A percentile compares a stretch with the other conserved stretches of the same genome.
These are phyloP conservation scores for Antarctomyces pellizariae DNA, from an alignment of 495 filamentous ascomycete genomes.

Conservation along the genomic window DNA sequence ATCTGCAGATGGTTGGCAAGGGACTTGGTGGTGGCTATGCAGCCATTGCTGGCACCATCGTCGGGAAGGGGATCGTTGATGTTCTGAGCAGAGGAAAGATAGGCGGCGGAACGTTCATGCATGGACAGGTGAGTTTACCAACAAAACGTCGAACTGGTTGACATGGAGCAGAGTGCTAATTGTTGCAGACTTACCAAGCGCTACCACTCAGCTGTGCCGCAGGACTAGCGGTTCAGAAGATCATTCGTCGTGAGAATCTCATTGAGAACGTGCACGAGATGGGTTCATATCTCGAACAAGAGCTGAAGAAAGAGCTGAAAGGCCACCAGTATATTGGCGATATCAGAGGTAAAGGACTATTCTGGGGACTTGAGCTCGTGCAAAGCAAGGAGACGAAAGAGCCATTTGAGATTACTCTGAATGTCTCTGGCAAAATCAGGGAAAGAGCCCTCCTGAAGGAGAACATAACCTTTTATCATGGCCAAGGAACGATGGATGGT, in stretches of 20 bases:
- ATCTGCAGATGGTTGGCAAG: conserved; percentile 50
- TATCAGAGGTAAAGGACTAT: conserved; percentile 38
- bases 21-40: conserved; percentile 38
- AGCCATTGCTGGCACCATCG: conserved; percentile 35
- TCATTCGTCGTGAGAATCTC: conserved; percentile 30
- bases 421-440: conserved; percentile 25
- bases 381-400: conserved; percentile 22
- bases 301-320: conserved; percentile 21
- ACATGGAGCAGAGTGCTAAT: conserved; percentile 21
- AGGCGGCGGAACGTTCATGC: conserved; percentile 29
- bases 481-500: conserved; percentile 42
- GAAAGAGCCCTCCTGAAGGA: conserved; percentile 28
- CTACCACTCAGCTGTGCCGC: conserved; percentile 36
- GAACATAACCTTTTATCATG: conserved; percentile 46
- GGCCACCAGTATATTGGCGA: conserved; percentile 34
- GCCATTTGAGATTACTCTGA: conserved; percentile 20
- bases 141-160: conserved; percentile 2
- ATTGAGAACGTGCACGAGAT: conserved; percentile 25
- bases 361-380: conserved; percentile 39
- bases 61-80: conserved; percentile 27
- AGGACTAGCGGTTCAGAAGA: conserved; percentile 33
- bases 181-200: conserved; percentile 40
- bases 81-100: conserved; percentile 27
- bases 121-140: conserved; percentile 19
- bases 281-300: conserved; percentile 23